Evolutionary conservation across 495 filamentous ascomycete genomes (phyloP).

Genomic region (Podospora fimiseda): DNA sequence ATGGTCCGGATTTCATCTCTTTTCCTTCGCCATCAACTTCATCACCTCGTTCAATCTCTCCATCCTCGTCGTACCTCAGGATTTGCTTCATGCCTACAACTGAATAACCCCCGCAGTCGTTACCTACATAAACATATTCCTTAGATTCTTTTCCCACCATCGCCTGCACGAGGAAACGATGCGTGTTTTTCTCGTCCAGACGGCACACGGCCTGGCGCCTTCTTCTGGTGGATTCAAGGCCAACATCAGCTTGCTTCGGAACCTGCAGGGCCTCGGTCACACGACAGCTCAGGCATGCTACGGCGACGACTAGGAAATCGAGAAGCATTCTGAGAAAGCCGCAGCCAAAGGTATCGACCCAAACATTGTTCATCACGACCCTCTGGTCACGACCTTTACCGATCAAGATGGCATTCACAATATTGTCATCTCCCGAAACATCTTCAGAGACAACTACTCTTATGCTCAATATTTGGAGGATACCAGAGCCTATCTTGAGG

Average conservation of each 20-base stretch:
- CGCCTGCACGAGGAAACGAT: conserved; percentile 5
- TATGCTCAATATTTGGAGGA: conserved; percentile 19
- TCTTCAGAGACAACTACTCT: conserved; percentile 20
- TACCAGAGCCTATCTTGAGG: conserved; percentile 21
- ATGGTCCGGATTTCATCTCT: too few relatives aligned
- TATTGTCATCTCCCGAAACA: conserved; percentile 14
- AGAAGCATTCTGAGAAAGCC: conserved; percentile 10
- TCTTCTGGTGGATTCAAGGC: conserved; percentile 31
- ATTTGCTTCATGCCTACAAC: background rate
- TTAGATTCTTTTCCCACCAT: background rate
- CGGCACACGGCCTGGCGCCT: conserved; percentile 25
- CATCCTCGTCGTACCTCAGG: background rate
- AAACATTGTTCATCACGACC: background rate
- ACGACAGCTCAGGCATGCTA: conserved; percentile 25
- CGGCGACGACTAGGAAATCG: conserved; percentile 17
- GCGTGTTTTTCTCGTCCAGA: conserved; percentile 29
- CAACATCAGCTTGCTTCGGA: conserved; percentile 23
- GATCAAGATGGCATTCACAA: conserved; percentile 22
- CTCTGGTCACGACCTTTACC: background rate
- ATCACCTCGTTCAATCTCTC: background rate
- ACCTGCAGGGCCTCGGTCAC: conserved; percentile 15
- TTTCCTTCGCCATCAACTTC: background rate
- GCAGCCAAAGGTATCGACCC: conserved; percentile 17
- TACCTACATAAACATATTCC: background rate
- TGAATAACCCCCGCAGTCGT: background rate